Evolutionary conservation across 2,329 filamentous ascomycete species (phyloP).

Genomic region (Pseudogymnoascus sp.): DNA sequence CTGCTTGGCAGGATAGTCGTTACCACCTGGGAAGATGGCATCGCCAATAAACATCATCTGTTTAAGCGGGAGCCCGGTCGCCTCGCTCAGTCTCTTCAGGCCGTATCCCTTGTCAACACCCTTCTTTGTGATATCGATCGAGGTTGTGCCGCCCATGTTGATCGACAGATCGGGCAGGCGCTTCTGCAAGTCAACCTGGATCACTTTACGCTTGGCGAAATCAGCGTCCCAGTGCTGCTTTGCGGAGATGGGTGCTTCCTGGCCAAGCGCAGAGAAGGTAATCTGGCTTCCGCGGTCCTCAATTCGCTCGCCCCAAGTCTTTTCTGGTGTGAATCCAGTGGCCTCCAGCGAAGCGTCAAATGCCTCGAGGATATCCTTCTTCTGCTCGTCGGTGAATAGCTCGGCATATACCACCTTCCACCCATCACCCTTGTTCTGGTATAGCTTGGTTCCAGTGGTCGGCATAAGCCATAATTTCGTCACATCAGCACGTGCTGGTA

Average conservation of each 20-base stretch:
- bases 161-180: constrained; percentile 32
- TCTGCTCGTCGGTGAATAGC: constrained; percentile 28
- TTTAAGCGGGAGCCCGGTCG: constrained; percentile 26
- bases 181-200: constrained; percentile 29
- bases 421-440: constrained; percentile 23
- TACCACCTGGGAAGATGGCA: constrained; percentile 33
- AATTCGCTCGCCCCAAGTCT: constrained; percentile 33
- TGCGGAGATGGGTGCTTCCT: constrained; percentile 29
- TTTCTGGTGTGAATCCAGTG: constrained; percentile 30
- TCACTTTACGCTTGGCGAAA: constrained; percentile 32
- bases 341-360: constrained; percentile 30
- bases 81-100: constrained; percentile 12
- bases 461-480: constrained; percentile 35
- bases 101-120: constrained; percentile 31
- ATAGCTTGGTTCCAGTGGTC: constrained; percentile 35
- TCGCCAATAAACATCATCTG: constrained; percentile 35
- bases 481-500: constrained; percentile 29
- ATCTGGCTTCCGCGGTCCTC: constrained; percentile 36
- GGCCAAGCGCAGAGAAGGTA: constrained; percentile 34
- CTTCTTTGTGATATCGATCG: constrained; percentile 32
- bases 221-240: constrained; percentile 34
- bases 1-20: constrained; percentile 32
- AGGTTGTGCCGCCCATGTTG: constrained; percentile 34
- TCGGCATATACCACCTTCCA: constrained; percentile 32
- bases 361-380: constrained; percentile 26